A percentile compares a stretch with the other conserved stretches of the same genome.
Evolutionary conservation across 371 early-diverging fungal species (phyloP).

Genomic region (Mucor mucedo): DNA sequence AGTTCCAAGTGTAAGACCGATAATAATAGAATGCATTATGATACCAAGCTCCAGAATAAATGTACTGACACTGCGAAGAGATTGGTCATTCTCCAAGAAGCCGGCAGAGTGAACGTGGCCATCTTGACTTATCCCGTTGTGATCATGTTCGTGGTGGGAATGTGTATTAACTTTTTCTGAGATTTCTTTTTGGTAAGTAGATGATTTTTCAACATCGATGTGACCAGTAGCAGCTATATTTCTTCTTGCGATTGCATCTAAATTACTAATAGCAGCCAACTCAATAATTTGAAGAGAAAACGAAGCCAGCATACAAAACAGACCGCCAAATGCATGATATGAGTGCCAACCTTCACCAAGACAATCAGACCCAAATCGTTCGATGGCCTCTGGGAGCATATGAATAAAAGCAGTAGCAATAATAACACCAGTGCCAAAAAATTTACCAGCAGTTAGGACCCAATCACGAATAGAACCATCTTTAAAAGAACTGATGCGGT

Average conservation of each 20-base stretch:
- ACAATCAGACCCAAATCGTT: slow-evolving; percentile 41
- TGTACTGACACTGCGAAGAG: slow-evolving; percentile 42
- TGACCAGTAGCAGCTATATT: slow-evolving; percentile 3
- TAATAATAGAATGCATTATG: slow-evolving; percentile 78
- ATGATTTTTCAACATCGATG: not conserved
- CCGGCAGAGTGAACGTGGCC: slow-evolving; percentile 58
- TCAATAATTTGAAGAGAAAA: slow-evolving; percentile 41
- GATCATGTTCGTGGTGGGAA: slow-evolving; percentile 24
- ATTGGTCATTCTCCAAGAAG: slow-evolving; percentile 38
- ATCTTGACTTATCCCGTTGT: slow-evolving; percentile 29
- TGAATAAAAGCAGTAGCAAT: slow-evolving; percentile 82
- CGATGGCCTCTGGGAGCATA: slow-evolving; percentile 54
- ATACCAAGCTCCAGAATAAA: slow-evolving; percentile 82
- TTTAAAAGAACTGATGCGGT: slow-evolving; percentile 26
- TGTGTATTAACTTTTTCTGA: slow-evolving; percentile 3
- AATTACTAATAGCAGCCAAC: slow-evolving; percentile 33
- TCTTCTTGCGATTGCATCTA: slow-evolving; percentile 20
- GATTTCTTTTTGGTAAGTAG: not conserved
- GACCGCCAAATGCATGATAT: slow-evolving; percentile 44
- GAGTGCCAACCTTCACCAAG: slow-evolving; percentile 38
- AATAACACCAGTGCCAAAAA: slow-evolving; percentile 80
- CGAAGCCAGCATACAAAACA: slow-evolving; percentile 45
- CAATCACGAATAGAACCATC: slow-evolving; percentile 27
- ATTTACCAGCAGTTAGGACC: slow-evolving; percentile 34
- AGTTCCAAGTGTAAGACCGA: slow-evolving; percentile 73